Base-by-base conservation (phyloP, 129 eudicot genomes). In the Escallonia rubra region DNA sequence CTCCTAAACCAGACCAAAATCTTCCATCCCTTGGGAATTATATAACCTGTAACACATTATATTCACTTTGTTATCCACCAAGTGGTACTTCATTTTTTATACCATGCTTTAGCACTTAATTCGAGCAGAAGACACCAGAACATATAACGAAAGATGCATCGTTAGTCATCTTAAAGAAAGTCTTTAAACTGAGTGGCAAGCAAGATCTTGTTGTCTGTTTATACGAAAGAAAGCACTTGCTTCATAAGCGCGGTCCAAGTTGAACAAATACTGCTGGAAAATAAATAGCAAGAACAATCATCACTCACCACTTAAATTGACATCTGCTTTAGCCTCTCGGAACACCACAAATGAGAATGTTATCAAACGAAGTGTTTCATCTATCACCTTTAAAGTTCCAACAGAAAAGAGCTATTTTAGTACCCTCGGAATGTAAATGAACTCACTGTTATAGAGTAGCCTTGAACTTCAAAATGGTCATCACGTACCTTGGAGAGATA, bases 1-100 rank as follows among this genome's bases (percentile, higher is more conserved):
- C 72, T 70, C 65, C 98, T 89, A 46, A 86, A 89, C 98, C 98
- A 92, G 0, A 82, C 70, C 76, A 92, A 75, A 57, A 82, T 85
- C 70, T 80, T 93, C 99, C 99, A 93, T 59, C 99, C 96, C 70
- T 86, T 84, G 5, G 99, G 96, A 77, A 89, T 89, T 7, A 73
- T 70, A 57, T 93, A 93, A 15, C 96, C 96, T 86, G 66, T 8
- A 72, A 63, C 10, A 69, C 6, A 57, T 43, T 60, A 16, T 6
- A 8, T n/a, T 2, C 43, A 16, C 15, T 2, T 52, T 16, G 13
- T 54, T 54, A 54, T 40, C 10, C 41, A 72, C 34, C 7, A 61
- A 3, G 7, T 7, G 3, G 11, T 57, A 8, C 38, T 56, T 56
- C 4, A 23, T 23, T 23, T 23, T 23, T 23, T 23, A 23, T 46